A percentile compares a stretch with the other conserved stretches of the same genome.
Conservation (phyloP, 169 alveolate species). For the Eimeria acervulina region DNA sequence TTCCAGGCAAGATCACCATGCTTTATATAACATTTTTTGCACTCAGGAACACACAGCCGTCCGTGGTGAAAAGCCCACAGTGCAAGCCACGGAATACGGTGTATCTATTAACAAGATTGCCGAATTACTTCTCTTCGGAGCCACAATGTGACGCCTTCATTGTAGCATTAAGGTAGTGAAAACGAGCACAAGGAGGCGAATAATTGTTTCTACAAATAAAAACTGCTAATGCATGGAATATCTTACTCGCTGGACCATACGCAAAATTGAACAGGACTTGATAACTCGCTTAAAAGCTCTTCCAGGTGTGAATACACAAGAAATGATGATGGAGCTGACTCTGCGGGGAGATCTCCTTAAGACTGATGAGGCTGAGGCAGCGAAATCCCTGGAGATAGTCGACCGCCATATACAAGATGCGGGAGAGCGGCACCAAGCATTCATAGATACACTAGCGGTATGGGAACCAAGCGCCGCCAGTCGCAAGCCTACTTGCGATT, state of each 20-base stretch:
- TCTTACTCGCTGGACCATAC: not conserved
- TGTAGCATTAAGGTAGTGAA: not conserved
- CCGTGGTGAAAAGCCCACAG: not conserved
- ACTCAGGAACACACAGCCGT: not conserved
- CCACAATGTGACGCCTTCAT: not conserved
- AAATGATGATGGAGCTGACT: constrained; percentile 42
- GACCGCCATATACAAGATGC: constrained; percentile 42
- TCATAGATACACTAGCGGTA: constrained; percentile 37
- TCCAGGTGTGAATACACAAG: constrained; percentile 56
- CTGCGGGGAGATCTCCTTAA: constrained; percentile 42
- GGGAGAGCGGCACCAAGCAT: constrained; percentile 10
- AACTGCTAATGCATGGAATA: not conserved
- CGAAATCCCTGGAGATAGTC: constrained; percentile 10
- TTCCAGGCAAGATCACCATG: constrained; percentile 44
- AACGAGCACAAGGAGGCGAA: not conserved
- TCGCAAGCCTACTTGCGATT: not conserved
- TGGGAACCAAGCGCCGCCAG: not conserved
- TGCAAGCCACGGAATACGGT: not conserved
- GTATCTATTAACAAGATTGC: not conserved
- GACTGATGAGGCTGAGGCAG: constrained; percentile 47
- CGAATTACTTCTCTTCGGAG: not conserved
- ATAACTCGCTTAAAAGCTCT: not conserved
- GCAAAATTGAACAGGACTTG: constrained; percentile 36
- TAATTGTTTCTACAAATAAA: not conserved
- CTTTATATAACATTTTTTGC: not conserved